Percentiles rank a stretch among this genome's conserved stretches.
Conservation (phyloP, 1,284 basidiomycete genomes). For the Ustilago vetiveriae region DNA sequence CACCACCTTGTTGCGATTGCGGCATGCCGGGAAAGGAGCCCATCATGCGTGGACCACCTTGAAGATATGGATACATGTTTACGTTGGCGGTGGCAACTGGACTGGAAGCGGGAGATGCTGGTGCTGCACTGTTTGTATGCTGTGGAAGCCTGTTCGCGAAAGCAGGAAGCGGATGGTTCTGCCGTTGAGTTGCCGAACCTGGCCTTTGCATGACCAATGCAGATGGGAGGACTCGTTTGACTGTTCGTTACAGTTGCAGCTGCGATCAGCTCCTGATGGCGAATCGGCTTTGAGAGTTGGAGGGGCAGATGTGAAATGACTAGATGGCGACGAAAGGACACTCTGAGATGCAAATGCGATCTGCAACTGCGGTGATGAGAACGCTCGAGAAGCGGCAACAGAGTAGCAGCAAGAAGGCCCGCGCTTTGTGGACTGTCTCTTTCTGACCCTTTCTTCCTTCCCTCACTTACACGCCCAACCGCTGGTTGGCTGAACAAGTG, state of each 20-base stretch:
- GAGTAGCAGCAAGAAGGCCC: constrained; percentile 17
- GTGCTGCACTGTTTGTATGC: constrained; percentile 22
- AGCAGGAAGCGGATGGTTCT: constrained; percentile 31
- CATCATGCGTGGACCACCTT: constrained; percentile 54
- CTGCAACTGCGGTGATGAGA: constrained; percentile 21
- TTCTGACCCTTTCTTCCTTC: background rate
- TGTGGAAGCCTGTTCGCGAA: constrained; percentile 39
- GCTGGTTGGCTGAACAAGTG: constrained; percentile 20
- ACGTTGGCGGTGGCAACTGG: constrained; percentile 22
- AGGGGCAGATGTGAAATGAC: constrained; percentile 1
- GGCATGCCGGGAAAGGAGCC: constrained; percentile 48
- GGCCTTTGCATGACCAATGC: constrained; percentile 49
- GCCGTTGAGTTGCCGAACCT: constrained; percentile 40
- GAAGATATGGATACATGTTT: constrained; percentile 51
- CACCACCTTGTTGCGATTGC: constrained; percentile 46
- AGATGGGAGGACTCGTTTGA: too few relatives aligned
- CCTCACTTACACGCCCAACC: constrained; percentile 1
- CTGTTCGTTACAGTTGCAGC: background rate
- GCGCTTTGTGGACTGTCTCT: constrained; percentile 10
- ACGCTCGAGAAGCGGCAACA: constrained; percentile 10
- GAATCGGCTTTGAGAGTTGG: constrained; percentile 1
- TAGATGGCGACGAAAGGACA: constrained; percentile 16
- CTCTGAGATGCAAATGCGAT: constrained; percentile 21
- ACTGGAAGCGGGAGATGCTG: constrained; percentile 28
- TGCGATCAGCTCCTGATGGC: constrained; percentile 6